A percentile compares a stretch with the other conserved stretches of the same genome.
Evolutionary conservation across 2,329 filamentous ascomycete genomes (phyloP).

Genomic region (Anthostomella pinea): DNA sequence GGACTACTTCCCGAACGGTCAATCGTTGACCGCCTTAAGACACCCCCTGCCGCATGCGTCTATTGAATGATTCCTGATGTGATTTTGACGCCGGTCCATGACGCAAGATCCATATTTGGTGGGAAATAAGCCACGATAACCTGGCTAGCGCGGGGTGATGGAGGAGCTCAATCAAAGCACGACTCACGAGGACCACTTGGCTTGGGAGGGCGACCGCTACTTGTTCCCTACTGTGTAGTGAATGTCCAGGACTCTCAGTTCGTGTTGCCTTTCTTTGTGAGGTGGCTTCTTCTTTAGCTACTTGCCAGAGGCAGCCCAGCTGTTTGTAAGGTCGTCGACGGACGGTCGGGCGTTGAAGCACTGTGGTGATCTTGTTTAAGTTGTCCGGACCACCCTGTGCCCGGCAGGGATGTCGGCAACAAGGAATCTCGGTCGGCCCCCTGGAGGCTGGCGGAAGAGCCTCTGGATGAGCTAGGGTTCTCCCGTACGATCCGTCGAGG

Average conservation of each 20-base stretch:
- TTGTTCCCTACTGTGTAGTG: background rate
- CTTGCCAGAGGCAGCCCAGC: background rate
- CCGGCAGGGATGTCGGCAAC: conserved; percentile 15
- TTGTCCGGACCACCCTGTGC: conserved; percentile 2
- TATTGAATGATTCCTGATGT: conserved; percentile 13
- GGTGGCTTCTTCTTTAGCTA: background rate
- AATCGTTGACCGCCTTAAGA: conserved; percentile 16
- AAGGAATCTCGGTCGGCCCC: conserved; percentile 24
- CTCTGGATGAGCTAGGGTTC: conserved; percentile 14
- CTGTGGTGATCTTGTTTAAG: conserved; percentile 4
- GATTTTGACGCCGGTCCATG: conserved; percentile 11
- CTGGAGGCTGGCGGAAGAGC: conserved; percentile 18
- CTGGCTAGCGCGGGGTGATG: conserved; percentile 6
- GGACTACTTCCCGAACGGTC: conserved; percentile 6
- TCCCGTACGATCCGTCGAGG: conserved; percentile 18
- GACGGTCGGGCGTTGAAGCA: background rate
- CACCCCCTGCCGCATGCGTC: conserved; percentile 9
- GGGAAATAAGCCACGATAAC: conserved; percentile 13
- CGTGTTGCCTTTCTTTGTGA: background rate
- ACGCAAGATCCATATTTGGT: conserved; percentile 8
- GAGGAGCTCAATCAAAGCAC: conserved; percentile 9
- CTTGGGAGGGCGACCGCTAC: background rate
- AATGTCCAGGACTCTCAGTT: background rate
- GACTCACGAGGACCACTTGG: conserved; percentile 3
- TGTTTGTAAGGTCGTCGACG: too few species aligned